A percentile compares a stretch with the other conserved stretches of the same genome.
Conservation (phyloP, 257 asterid genomes). For the Jasminum sambac region DNA sequence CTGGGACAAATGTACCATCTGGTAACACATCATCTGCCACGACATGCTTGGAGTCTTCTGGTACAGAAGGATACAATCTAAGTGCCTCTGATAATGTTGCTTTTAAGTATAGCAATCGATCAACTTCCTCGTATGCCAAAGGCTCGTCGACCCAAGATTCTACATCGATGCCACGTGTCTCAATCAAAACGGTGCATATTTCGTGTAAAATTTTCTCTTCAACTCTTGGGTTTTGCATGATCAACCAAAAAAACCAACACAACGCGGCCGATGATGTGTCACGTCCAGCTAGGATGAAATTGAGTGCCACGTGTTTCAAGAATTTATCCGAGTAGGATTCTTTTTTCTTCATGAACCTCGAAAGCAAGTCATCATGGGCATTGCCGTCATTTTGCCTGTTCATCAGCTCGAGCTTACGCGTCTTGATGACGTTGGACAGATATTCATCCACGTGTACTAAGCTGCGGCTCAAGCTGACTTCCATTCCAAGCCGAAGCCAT, state of each 20-base stretch:
- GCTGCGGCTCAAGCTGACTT: constrained; percentile 77
- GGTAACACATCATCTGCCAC: constrained; percentile 78
- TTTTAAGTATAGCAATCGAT: constrained; percentile 63
- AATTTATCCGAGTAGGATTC: constrained; percentile 71
- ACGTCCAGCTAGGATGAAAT: constrained; percentile 91
- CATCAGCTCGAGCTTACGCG: constrained; percentile 71
- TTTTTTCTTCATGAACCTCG: constrained; percentile 86
- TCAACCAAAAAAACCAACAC: constrained; percentile 92
- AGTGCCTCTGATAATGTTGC: constrained; percentile 86
- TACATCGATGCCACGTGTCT: constrained; percentile 61
- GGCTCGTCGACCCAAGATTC: constrained; percentile 61
- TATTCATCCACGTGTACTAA: constrained; percentile 66
- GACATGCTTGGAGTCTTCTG: constrained; percentile 87
- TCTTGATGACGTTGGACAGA: constrained; percentile 52
- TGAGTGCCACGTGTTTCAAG: constrained; percentile 84
- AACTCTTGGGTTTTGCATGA: constrained; percentile 61
- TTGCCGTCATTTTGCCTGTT: constrained; percentile 51
- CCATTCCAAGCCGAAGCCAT: constrained; percentile 89
- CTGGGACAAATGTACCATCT: constrained; percentile 84
- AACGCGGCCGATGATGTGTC: constrained; percentile 93
- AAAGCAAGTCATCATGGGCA: constrained; percentile 73
- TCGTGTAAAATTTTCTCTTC: constrained; percentile 58
- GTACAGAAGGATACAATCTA: constrained; percentile 83
- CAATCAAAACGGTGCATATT: constrained; percentile 57
- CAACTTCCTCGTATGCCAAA: constrained; percentile 66